These are phyloP conservation scores for Neoboletus magnificus DNA, from an alignment of 768 basidiomycete genomes.

Conservation along the genomic window DNA sequence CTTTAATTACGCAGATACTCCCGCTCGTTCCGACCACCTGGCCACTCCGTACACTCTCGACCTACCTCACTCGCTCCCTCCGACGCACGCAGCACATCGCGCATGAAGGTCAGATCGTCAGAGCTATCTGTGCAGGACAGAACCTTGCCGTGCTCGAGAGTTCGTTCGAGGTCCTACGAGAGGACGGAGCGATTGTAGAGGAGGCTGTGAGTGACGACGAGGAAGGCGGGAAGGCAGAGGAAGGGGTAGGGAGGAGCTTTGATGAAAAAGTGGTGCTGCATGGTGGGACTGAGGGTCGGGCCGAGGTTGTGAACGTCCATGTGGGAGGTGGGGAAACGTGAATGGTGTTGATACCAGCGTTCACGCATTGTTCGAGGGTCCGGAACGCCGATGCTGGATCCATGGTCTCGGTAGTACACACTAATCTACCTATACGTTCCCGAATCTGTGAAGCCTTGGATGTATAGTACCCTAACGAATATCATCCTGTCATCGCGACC, in stretches of 20 bases:
- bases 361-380: neutral
- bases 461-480: neutral
- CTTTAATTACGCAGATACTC: slow-evolving; percentile 46
- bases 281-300: slow-evolving; percentile 2
- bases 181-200: slow-evolving; percentile 66
- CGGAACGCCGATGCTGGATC: neutral
- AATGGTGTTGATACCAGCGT: neutral
- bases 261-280: slow-evolving; percentile 45
- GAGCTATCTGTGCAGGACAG: slow-evolving; percentile 72
- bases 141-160: slow-evolving; percentile 70
- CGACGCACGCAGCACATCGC: slow-evolving; percentile 67
- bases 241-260: slow-evolving; percentile 22
- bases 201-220: slow-evolving; percentile 52
- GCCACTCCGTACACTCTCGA: slow-evolving; percentile 68
- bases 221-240: slow-evolving; percentile 18
- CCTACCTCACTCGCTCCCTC: slow-evolving; percentile 77
- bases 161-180: slow-evolving; percentile 54
- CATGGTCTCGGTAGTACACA: neutral
- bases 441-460: neutral
- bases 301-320: slow-evolving; percentile 18
- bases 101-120: slow-evolving; percentile 74
- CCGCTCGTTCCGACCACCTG: slow-evolving; percentile 68
- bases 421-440: neutral
- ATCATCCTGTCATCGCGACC: neutral
- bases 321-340: slow-evolving; percentile 10